Evolutionary conservation across 176 grass and related monocot genomes (phyloP).

Genomic region (Aegilops speltoides): DNA sequence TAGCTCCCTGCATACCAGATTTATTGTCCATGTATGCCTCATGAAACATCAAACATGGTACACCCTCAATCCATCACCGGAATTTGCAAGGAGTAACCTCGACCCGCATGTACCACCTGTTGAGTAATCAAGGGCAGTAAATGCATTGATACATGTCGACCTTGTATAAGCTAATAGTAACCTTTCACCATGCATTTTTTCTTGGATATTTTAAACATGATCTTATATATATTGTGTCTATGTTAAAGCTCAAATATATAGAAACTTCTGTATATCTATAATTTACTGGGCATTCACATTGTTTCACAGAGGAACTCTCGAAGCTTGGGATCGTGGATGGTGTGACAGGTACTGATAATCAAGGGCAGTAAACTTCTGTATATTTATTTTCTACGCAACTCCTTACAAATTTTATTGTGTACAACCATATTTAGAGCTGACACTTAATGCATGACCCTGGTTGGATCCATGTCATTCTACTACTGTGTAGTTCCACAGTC

Average conservation of each 20-base stretch:
- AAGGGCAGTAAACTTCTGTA: no score
- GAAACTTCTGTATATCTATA: conserved; percentile 11
- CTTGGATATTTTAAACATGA: not conserved
- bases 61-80: not conserved
- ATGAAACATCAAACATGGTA: not conserved
- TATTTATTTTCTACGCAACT: not conserved
- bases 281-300: conserved; percentile 29
- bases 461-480: not conserved
- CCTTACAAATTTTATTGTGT: conserved; percentile 10
- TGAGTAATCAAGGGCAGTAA: not conserved
- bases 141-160: not conserved
- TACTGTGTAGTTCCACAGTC: not conserved
- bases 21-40: not conserved
- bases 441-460: conserved; percentile 2
- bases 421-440: conserved; percentile 6
- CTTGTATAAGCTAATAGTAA: not conserved
- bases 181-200: not conserved
- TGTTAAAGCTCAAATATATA: conserved; percentile 31
- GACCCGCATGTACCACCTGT: not conserved
- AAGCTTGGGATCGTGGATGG: conserved; percentile 83
- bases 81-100: not conserved
- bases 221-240: not conserved
- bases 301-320: conserved; percentile 74
- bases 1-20: not conserved
- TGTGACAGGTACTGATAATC: conserved; percentile 63